These are phyloP conservation scores for Stellera chamaejasme DNA, from an alignment of 345 rosid species.

Conservation along the genomic window DNA sequence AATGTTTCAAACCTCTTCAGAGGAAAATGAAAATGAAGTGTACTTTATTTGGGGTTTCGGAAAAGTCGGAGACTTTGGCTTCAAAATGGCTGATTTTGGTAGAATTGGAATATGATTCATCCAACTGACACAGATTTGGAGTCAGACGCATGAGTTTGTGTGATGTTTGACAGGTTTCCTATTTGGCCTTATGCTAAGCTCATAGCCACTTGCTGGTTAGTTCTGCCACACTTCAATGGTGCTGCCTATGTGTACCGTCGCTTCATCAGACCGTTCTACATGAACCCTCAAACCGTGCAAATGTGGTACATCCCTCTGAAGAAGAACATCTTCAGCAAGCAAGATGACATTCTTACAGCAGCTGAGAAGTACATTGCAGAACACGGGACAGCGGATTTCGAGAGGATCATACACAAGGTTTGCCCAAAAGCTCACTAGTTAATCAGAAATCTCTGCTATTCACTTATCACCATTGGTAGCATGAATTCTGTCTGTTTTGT, in stretches of 20 bases:
- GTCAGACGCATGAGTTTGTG: neutral
- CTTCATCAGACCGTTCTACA: constrained; percentile 61
- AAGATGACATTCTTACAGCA: constrained; percentile 58
- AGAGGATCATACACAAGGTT: constrained; percentile 46
- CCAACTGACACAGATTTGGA: no score
- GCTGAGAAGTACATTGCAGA: constrained; percentile 67
- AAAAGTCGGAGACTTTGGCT: no score
- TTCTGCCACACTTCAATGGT: constrained; percentile 75
- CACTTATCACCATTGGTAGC: neutral
- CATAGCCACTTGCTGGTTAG: constrained; percentile 69
- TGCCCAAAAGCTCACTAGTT: neutral
- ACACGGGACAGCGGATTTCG: constrained; percentile 49
- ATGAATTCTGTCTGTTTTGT: neutral
- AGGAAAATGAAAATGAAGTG: no score
- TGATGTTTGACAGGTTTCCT: constrained; percentile 42
- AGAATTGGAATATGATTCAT: no score
- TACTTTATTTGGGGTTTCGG: no score
- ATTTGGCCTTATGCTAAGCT: constrained; percentile 77
- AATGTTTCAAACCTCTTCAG: neutral
- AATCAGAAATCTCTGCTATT: neutral
- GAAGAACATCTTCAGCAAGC: constrained; percentile 41
- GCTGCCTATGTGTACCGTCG: constrained; percentile 69
- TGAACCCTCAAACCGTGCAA: constrained; percentile 45
- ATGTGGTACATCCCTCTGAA: constrained; percentile 77
- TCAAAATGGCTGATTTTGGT: no score